phyloP scores from a whole-genome alignment of 177 flowering plant genomes.

The Telopea speciosissima region DNA sequence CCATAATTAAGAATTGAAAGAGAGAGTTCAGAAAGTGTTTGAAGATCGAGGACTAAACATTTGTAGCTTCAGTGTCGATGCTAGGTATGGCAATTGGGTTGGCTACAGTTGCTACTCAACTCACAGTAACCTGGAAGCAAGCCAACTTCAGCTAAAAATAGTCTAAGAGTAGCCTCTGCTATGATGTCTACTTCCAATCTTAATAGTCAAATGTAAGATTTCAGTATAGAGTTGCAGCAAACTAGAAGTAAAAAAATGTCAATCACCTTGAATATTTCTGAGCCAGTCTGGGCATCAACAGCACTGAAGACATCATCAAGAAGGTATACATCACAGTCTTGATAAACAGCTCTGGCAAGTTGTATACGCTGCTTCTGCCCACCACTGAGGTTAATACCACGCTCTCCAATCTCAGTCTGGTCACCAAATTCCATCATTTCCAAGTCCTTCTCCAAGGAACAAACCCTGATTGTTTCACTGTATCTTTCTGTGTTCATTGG shows the following conservation, averaged over 20 bases:
- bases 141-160: too few relatives aligned
- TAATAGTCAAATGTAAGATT: too few relatives aligned
- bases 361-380: constrained; percentile 98
- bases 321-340: constrained; percentile 81
- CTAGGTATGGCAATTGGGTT: not conserved
- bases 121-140: too few relatives aligned
- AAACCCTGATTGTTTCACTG: constrained; percentile 60
- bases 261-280: constrained; percentile 83
- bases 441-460: constrained; percentile 83
- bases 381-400: constrained; percentile 97
- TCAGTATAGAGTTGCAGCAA: too few relatives aligned
- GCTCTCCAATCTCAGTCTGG: constrained; percentile 97
- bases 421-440: constrained; percentile 98
- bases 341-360: constrained; percentile 95
- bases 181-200: too few relatives aligned
- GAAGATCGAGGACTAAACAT: not conserved
- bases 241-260: not conserved
- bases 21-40: not conserved
- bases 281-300: constrained; percentile 97
- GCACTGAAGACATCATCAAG: constrained; percentile 97
- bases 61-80: not conserved
- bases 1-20: not conserved
- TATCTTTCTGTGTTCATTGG: constrained; percentile 64
- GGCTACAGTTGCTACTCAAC: not conserved
- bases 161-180: too few relatives aligned